Evolutionary conservation across 495 filamentous ascomycete species (phyloP), one percentile per base, ranked within the genome.

Genomic region (Hyaloscypha variabilis): DNA sequence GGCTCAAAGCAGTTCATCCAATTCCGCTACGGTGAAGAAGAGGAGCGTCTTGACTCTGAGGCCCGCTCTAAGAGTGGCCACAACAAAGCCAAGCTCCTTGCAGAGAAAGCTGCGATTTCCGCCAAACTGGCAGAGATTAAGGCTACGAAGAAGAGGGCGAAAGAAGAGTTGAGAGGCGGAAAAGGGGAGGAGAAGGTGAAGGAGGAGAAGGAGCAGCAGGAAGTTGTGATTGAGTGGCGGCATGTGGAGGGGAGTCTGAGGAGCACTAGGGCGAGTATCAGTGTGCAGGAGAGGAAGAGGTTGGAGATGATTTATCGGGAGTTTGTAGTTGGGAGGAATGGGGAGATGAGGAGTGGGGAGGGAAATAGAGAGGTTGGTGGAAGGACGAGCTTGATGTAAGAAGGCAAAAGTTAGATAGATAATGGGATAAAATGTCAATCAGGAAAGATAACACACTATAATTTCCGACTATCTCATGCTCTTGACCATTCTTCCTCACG

Each of bases 261-360:
- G 29, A 87, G 76, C n/a, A 97, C 96, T 17, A 81, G 94, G 60
- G 82, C 88, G n/a, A 96, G 91, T 72, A 94, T 98, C 50, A 89
- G 89, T 65, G 74, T 77, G 2, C 79, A 90, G 29, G 95, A 99
- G 78, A 82, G 88, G 69, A 80, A 76, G 69, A 82, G 94, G 66
- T 72, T 99, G 67, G 82, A 84, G 71, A 82, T 80, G 6, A 97
- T 99, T 64, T 99, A 99, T 73, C 80, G 83, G 6, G 96, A 98
- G 80, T 99, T 99, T 80, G 85, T 97, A 5, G 88, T 89, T 8
- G 93, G 92, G 8, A 83, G 95, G 65, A 96, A 92, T 74, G 95
- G 95, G 28, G 95, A 97, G 75, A 92, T 99, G 92, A 90, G 85
- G 49, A 93, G 87, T 76, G 95, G 95, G 11, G 90, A 99, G 75